Evolutionary conservation across 1,139 yeast species (phyloP).

Genomic region (Insectozyma bohioensis): DNA sequence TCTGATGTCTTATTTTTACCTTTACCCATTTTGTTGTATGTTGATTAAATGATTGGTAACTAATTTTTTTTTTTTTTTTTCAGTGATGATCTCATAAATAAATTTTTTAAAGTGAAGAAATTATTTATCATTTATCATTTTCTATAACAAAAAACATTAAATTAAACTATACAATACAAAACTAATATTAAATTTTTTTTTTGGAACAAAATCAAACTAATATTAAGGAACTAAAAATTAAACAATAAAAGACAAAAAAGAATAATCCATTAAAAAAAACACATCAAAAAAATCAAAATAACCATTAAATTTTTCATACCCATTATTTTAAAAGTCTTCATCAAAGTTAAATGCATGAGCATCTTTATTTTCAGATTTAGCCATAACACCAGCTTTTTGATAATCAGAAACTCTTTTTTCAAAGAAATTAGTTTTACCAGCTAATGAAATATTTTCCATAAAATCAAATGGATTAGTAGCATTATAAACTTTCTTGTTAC

Average conservation of each 20-base stretch:
- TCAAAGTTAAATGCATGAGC: slow-evolving; percentile 43
- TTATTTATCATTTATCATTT: too few relatives aligned
- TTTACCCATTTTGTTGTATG: slow-evolving; percentile 51
- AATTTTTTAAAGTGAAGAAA: too few relatives aligned
- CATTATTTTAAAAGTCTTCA: slow-evolving; percentile 52
- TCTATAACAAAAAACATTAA: neutral
- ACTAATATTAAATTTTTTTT: too few relatives aligned
- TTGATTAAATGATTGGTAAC: slow-evolving; percentile 1
- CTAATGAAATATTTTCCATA: slow-evolving; percentile 96
- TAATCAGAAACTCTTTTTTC: slow-evolving; percentile 99
- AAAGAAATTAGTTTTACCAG: slow-evolving; percentile 98
- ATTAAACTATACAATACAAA: too few relatives aligned
- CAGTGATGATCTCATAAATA: neutral
- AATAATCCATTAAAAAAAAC: slow-evolving; percentile 1
- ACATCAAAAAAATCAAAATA: slow-evolving; percentile 3
- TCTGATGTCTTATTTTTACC: slow-evolving; percentile 63
- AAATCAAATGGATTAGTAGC: slow-evolving; percentile 94
- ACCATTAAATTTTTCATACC: slow-evolving; percentile 1
- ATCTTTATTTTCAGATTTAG: slow-evolving; percentile 33
- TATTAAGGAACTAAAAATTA: slow-evolving; percentile 1
- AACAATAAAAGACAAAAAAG: slow-evolving; percentile 1
- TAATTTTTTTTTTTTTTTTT: slow-evolving; percentile 3
- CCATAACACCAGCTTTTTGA: slow-evolving; percentile 99
- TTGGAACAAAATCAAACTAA: slow-evolving; percentile 1
- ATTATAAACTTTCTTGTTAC: slow-evolving; percentile 85